Evolutionary conservation across 192 early-diverging fungal species (phyloP).

Genomic region (Coemansia sp.): DNA sequence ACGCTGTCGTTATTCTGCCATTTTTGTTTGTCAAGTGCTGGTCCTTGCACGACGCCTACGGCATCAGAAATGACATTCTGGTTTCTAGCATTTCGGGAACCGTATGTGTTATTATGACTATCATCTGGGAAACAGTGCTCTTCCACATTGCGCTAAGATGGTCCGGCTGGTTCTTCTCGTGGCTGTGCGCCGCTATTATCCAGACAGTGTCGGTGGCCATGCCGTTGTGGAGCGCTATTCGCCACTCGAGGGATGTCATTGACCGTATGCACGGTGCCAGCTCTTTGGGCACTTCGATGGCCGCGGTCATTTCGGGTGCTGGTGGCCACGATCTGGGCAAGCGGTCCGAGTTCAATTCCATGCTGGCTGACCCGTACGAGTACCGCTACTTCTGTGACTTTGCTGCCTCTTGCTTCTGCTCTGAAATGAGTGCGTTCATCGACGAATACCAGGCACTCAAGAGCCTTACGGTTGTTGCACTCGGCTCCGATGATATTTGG

Average conservation of each 20-base stretch:
- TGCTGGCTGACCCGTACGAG: slow-evolving; percentile 37
- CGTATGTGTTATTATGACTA: slow-evolving; percentile 12
- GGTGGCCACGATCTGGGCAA: slow-evolving; percentile 19
- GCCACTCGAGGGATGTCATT: slow-evolving; percentile 37
- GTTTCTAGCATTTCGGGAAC: slow-evolving; percentile 20
- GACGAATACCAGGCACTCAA: slow-evolving; percentile 49
- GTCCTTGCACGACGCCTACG: slow-evolving; percentile 37
- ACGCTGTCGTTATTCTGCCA: slow-evolving; percentile 21
- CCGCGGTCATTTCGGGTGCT: slow-evolving; percentile 25
- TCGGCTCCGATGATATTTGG: slow-evolving; percentile 40
- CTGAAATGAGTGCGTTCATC: slow-evolving; percentile 43
- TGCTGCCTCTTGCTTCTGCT: slow-evolving; percentile 50
- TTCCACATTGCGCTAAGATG: slow-evolving; percentile 9
- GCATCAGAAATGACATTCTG: slow-evolving; percentile 40
- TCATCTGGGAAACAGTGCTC: slow-evolving; percentile 31
- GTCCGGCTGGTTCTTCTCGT: slow-evolving; percentile 44
- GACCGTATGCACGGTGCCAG: slow-evolving; percentile 33
- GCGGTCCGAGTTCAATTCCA: slow-evolving; percentile 35
- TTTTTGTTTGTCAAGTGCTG: slow-evolving; percentile 27
- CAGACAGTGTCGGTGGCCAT: slow-evolving; percentile 26
- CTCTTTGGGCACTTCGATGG: slow-evolving; percentile 21
- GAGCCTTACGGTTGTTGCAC: slow-evolving; percentile 21
- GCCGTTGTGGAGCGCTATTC: slow-evolving; percentile 27
- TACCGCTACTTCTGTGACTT: slow-evolving; percentile 48
- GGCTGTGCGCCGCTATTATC: slow-evolving; percentile 18